Base-by-base conservation (phyloP, 208 protist species). In the Wallacemonas sp. region DNA sequence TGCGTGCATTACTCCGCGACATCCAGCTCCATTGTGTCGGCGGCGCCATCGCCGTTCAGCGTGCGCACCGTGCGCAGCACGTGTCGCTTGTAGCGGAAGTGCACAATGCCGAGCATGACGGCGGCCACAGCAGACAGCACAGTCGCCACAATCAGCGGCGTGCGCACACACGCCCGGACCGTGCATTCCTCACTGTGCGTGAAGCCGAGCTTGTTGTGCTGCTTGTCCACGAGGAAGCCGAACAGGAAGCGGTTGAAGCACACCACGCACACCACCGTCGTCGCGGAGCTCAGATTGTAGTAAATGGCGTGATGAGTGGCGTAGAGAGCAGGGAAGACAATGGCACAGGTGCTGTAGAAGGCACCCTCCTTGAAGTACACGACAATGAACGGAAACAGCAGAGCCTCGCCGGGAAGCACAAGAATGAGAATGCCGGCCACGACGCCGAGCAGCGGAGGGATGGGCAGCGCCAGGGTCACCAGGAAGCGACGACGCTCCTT, bases 161-260 rank as follows among this genome's bases (percentile, higher is more conserved):
- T 69, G 36, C 72, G 76, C 20, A 86, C 72, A 28, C 83, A 89
- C 23, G 55, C 68, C 7, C 69, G 67, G 3, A 39, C 45, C 16
- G 59, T 77, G 74, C 79, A 86, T 11, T 77, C 83, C 67, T 67
- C 64, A 26, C 26, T 52, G 42, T 72, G 57, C 5, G 69, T 68
- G 70, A 76, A 71, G 20, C 54, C 70, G 54, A 76, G 73, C 57
- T 32, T 46, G 42, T 52, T 28, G 61, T 81, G 81, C 69, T 86
- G 54, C 28, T 61, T 23, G 61, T 91, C 84, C 42, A 91, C 73
- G 41, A 70, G 74, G 52, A 76, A 67, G 22, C 84, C 84, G 49
- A 91, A 91, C 25, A 91, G 66, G 50, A 84, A 67, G 57, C 84
- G 81, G 65, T 91, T 91, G 57, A 87, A 91, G 67, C 77, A 77